phyloP scores from a whole-genome alignment of 108 stramenopile species.

The Seminavis robusta region DNA sequence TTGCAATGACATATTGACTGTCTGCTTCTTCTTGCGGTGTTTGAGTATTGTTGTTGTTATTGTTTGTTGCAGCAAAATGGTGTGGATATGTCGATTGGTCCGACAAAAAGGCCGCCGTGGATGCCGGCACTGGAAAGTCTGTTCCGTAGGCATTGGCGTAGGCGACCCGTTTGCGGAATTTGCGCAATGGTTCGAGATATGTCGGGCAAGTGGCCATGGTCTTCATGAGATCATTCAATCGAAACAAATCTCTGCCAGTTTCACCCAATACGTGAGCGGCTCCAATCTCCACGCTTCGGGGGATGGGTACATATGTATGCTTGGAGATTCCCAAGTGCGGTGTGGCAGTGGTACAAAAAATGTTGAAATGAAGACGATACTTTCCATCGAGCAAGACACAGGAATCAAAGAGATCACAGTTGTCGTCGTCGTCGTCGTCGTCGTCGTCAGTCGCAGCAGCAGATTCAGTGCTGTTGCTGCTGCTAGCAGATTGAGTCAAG shows the following conservation, averaged over 20 bases:
- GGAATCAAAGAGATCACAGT: background rate
- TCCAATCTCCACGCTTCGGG: slow-evolving; percentile 46
- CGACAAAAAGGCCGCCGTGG: slow-evolving; percentile 79
- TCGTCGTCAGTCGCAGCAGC: background rate
- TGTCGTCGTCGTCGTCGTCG: slow-evolving; percentile 2
- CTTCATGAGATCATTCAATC: slow-evolving; percentile 12
- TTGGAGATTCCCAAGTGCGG: slow-evolving; percentile 76
- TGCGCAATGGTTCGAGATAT: slow-evolving; percentile 53
- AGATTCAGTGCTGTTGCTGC: no score
- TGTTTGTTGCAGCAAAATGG: slow-evolving; percentile 27
- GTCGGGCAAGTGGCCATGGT: slow-evolving; percentile 16
- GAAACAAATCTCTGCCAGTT: slow-evolving; percentile 14
- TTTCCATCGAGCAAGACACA: slow-evolving; percentile 30
- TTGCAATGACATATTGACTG: slow-evolving; percentile 11
- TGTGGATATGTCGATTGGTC: slow-evolving; percentile 50
- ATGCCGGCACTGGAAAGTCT: slow-evolving; percentile 82
- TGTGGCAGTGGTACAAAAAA: slow-evolving; percentile 85
- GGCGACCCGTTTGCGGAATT: slow-evolving; percentile 71
- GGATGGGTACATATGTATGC: slow-evolving; percentile 77
- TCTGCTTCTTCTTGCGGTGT: slow-evolving; percentile 8
- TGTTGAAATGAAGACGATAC: slow-evolving; percentile 50
- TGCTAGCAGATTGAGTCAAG: no score
- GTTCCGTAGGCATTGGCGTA: slow-evolving; percentile 89
- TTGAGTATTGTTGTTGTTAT: background rate
- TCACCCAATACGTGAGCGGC: slow-evolving; percentile 44